Evolutionary conservation across 108 stramenopile genomes (phyloP).

Genomic region (Skeletonema grethae): DNA sequence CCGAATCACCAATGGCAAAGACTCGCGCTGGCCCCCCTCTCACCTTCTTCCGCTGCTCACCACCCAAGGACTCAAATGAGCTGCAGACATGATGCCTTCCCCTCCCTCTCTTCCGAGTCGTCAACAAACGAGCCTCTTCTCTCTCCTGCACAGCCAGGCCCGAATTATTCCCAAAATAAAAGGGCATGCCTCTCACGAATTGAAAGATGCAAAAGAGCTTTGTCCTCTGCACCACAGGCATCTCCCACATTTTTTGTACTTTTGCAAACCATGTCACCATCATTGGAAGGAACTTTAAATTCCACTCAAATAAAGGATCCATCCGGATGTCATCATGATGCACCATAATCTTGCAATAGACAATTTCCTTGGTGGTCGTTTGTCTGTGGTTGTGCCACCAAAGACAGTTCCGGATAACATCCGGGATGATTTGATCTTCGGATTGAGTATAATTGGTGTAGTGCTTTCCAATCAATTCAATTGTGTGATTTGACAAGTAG

Average conservation of each 20-base stretch:
- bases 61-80: background rate
- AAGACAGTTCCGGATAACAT: background rate
- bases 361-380: background rate
- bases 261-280: background rate
- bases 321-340: background rate
- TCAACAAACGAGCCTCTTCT: background rate
- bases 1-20: slow-evolving; percentile 1
- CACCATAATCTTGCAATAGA: background rate
- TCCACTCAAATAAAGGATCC: background rate
- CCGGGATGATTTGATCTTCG: background rate
- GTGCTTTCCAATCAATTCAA: slow-evolving; percentile 4
- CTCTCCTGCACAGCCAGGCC: background rate
- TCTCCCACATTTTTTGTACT: background rate
- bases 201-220: background rate
- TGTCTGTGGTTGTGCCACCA: background rate
- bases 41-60: background rate
- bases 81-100: background rate
- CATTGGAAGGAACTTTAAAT: background rate
- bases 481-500: slow-evolving; percentile 16
- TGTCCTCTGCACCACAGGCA: background rate
- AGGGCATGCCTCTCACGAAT: slow-evolving; percentile 6
- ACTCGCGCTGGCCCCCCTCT: background rate
- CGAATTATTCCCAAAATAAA: background rate
- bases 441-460: background rate
- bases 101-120: background rate